Evolutionary conservation across 2,329 filamentous ascomycete species (phyloP).

Genomic region (Alternaria longipes): DNA sequence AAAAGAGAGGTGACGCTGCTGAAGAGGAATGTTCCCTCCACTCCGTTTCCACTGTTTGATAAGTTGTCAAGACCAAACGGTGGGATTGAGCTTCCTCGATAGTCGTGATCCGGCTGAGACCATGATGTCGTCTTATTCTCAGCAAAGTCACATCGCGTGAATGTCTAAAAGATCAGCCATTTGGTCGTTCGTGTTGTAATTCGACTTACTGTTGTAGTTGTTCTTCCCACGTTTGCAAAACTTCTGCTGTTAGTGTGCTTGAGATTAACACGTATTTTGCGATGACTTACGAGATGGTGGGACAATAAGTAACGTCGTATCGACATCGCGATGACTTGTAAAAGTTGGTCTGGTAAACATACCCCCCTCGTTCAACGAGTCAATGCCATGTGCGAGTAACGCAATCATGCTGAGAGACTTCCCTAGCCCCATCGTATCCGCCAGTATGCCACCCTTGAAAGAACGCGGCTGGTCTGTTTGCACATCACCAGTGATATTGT

Average conservation of each 20-base stretch:
- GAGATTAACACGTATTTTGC: accelerated
- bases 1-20: slow-evolving; percentile 22
- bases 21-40: not conserved
- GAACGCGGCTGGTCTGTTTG: not conserved
- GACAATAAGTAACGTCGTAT: not conserved
- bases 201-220: not conserved
- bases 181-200: accelerated
- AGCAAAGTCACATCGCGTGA: not conserved
- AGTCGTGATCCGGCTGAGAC: not conserved
- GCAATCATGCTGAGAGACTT: slow-evolving; percentile 30
- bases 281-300: not conserved
- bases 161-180: not conserved
- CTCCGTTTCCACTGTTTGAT: slow-evolving; percentile 14
- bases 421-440: slow-evolving; percentile 28
- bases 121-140: not conserved
- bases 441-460: slow-evolving; percentile 18
- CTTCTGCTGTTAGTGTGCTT: not conserved
- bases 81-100: not conserved
- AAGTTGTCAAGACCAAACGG: slow-evolving; percentile 14
- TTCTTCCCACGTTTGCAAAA: not conserved
- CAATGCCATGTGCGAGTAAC: slow-evolving; percentile 7
- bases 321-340: not conserved
- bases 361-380: accelerated
- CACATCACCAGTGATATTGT: not conserved
- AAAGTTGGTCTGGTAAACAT: not conserved